A percentile compares a stretch with the other conserved stretches of the same genome.
Evolutionary conservation across 345 rosid genomes (phyloP).

Genomic region (Moricandia arvensis): DNA sequence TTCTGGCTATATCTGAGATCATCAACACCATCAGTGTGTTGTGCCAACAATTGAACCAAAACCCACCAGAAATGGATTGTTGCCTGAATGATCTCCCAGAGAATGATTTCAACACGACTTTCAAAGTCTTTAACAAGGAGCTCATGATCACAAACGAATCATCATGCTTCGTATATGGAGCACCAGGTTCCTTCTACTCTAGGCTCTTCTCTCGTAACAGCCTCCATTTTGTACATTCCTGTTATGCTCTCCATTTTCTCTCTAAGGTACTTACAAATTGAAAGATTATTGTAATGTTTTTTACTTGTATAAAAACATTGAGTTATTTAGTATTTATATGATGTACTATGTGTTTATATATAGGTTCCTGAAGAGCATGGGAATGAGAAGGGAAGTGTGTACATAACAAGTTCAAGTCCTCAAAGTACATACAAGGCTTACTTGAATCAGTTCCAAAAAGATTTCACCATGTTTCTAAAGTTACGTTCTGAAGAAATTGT

Average conservation of each 20-base stretch:
- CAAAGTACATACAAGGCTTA: conserved; percentile 37
- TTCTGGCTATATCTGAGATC: conserved; percentile 29
- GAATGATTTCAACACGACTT: conserved; percentile 46
- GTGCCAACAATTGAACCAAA: background rate
- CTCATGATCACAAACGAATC: background rate
- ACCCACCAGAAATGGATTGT: conserved; percentile 19
- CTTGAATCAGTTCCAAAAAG: conserved; percentile 43
- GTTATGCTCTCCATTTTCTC: conserved; percentile 43
- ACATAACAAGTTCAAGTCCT: conserved; percentile 39
- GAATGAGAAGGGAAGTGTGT: conserved; percentile 28
- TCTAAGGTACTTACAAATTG: conserved; percentile 32
- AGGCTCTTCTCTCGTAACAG: conserved; percentile 13
- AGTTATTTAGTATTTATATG: background rate
- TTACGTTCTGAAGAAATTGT: conserved; percentile 44
- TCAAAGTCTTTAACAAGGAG: background rate
- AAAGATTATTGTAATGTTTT: background rate
- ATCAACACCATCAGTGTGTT: conserved; percentile 16
- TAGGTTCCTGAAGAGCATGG: conserved; percentile 35
- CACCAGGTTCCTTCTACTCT: conserved; percentile 5
- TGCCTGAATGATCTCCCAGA: conserved; percentile 41
- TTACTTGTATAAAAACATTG: background rate
- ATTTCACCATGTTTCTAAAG: conserved; percentile 44
- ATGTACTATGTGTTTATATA: background rate
- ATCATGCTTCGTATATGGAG: conserved; percentile 29
- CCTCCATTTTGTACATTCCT: conserved; percentile 41